A percentile compares a stretch with the other conserved stretches of the same genome.
phyloP scores from a whole-genome alignment of 164 flowering plant genomes.

The Buxus sempervirens region DNA sequence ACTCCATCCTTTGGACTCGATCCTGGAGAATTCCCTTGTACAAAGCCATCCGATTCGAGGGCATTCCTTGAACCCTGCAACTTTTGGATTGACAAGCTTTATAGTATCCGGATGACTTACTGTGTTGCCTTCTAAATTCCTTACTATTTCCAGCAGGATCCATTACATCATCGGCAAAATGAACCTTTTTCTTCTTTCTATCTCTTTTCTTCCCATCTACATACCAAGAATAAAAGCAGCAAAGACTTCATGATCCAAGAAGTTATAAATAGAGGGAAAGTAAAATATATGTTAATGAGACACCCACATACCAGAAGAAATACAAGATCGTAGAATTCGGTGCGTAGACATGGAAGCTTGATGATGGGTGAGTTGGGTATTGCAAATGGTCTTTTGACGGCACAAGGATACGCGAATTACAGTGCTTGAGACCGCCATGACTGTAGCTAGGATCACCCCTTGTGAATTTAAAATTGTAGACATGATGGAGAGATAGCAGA shows the following conservation, averaged over 20 bases:
- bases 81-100: not conserved
- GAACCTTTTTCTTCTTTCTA: slow-evolving; percentile 67
- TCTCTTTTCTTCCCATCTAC: slow-evolving; percentile 31
- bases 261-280: not conserved
- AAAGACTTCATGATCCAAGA: not conserved
- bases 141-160: slow-evolving; percentile 53
- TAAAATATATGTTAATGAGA: not conserved
- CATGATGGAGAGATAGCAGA: slow-evolving; percentile 25
- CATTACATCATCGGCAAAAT: slow-evolving; percentile 70
- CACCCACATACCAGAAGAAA: slow-evolving; percentile 49
- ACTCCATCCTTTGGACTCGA: slow-evolving; percentile 52
- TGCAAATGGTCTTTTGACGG: slow-evolving; percentile 36
- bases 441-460: slow-evolving; percentile 62
- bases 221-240: not conserved
- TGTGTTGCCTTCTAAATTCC: slow-evolving; percentile 31
- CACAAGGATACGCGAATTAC: slow-evolving; percentile 53
- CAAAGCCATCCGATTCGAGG: slow-evolving; percentile 58
- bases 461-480: slow-evolving; percentile 54
- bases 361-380: slow-evolving; percentile 15
- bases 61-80: slow-evolving; percentile 29
- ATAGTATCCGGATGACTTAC: not conserved
- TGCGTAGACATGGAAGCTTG: slow-evolving; percentile 12
- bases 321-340: slow-evolving; percentile 42
- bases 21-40: slow-evolving; percentile 72
- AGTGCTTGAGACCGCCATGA: slow-evolving; percentile 73